A percentile compares a stretch with the other conserved stretches of the same genome.
Conservation (phyloP, 257 asterid species). For the Lavandula angustifolia region DNA sequence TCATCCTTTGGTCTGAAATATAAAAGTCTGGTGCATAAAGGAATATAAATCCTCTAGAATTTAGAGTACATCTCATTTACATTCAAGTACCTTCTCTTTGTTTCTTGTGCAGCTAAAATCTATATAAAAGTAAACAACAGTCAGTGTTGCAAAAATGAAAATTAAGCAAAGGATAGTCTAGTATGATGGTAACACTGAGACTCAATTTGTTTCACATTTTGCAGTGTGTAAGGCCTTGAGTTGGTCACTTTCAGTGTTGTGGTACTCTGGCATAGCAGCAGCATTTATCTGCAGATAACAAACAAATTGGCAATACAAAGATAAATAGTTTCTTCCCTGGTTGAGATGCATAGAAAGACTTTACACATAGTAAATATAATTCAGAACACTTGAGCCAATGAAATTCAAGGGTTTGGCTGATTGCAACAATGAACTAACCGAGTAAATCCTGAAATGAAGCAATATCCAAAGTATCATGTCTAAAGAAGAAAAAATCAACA, state of each 20-base stretch:
- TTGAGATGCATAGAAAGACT: neutral
- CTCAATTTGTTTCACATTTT: neutral
- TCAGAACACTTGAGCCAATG: too few species aligned
- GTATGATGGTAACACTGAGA: neutral
- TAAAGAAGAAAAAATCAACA: too few species aligned
- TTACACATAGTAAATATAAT: neutral
- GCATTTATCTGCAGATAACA: neutral
- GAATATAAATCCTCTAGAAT: slow-evolving; percentile 35
- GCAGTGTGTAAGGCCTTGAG: neutral
- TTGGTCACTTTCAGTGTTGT: neutral
- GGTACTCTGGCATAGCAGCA: neutral
- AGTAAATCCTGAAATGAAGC: too few species aligned
- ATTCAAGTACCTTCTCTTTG: slow-evolving; percentile 21
- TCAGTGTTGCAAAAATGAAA: neutral
- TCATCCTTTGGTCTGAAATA: slow-evolving; percentile 23
- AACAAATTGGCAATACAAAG: too few species aligned
- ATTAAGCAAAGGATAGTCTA: neutral
- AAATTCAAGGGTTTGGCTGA: too few species aligned
- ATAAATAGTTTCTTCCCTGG: neutral
- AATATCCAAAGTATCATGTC: too few species aligned
- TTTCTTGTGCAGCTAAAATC: slow-evolving; percentile 22
- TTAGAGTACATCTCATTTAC: slow-evolving; percentile 22
- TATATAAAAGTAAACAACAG: slow-evolving; percentile 5
- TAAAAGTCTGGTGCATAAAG: slow-evolving; percentile 29
- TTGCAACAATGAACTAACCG: too few species aligned